Conservation (phyloP, 202 grass and related monocot species). For the Zoysia matrella region DNA sequence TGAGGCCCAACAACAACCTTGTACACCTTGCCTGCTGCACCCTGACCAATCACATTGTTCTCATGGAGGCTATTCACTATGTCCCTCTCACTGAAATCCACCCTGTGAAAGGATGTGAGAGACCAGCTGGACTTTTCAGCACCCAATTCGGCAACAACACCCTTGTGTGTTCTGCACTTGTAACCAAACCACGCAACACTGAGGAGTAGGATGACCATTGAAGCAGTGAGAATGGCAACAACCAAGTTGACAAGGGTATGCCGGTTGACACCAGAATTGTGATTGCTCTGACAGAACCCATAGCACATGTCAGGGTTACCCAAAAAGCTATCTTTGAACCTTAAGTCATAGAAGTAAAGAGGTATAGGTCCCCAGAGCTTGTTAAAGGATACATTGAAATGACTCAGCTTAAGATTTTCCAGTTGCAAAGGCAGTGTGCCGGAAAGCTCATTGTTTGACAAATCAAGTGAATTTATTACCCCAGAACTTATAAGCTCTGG, state of each 20-base stretch:
- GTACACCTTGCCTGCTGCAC: too few species aligned
- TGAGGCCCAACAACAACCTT: too few species aligned
- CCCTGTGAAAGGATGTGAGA: conserved; percentile 62
- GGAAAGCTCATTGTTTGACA: conserved; percentile 71
- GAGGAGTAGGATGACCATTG: conserved; percentile 34
- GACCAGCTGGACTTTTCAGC: conserved; percentile 44
- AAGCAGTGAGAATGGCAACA: conserved; percentile 21
- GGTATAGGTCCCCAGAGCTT: conserved; percentile 66
- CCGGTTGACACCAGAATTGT: background rate
- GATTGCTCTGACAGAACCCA: conserved; percentile 37
- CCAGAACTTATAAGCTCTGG: conserved; percentile 50
- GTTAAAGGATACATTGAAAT: conserved; percentile 78
- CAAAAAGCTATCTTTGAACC: conserved; percentile 57
- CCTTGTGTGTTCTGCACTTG: conserved; percentile 4
- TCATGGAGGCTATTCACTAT: too few species aligned
- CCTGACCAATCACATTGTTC: too few species aligned
- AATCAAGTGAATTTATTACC: conserved; percentile 52
- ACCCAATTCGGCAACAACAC: background rate
- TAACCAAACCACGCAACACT: background rate
- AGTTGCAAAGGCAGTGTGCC: conserved; percentile 60
- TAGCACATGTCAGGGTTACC: conserved; percentile 67
- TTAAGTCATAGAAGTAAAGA: background rate
- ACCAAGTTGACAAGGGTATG: background rate
- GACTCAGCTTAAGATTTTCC: conserved; percentile 46
- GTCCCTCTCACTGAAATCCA: too few species aligned